A percentile compares a stretch with the other conserved stretches of the same genome.
These are phyloP conservation scores for Scleroderma bovista DNA, from an alignment of 768 basidiomycete genomes.

Conservation along the genomic window DNA sequence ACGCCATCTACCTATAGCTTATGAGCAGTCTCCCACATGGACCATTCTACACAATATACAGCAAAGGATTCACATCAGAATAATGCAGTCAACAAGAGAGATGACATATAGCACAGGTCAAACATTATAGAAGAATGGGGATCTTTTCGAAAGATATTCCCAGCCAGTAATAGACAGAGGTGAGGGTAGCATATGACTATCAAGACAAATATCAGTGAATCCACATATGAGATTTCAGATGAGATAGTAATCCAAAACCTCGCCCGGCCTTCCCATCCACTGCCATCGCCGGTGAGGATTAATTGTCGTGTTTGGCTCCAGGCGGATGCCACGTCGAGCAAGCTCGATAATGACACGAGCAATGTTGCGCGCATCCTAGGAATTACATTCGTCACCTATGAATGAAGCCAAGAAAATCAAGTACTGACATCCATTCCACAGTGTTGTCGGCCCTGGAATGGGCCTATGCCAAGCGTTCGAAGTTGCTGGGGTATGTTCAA, in stretches of 20 bases:
- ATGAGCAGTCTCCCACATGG: too few relatives aligned
- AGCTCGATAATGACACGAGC: conserved; percentile 76
- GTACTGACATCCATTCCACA: conserved; percentile 83
- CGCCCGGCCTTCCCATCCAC: conserved; percentile 82
- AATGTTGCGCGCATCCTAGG: conserved; percentile 86
- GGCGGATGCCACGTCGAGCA: conserved; percentile 56
- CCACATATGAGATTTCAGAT: conserved; percentile 11
- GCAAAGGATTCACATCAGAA: too few relatives aligned
- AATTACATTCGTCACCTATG: conserved; percentile 3
- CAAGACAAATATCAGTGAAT: too few relatives aligned
- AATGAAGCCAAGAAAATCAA: neutral
- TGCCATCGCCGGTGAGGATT: conserved; percentile 63
- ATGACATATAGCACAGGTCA: too few relatives aligned
- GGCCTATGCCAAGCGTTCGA: conserved; percentile 58
- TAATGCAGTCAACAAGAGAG: too few relatives aligned
- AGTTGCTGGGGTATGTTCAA: conserved; percentile 77
- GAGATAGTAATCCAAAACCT: conserved; percentile 48
- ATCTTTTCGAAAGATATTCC: too few relatives aligned
- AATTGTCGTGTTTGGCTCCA: conserved; percentile 72
- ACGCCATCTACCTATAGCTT: too few relatives aligned
- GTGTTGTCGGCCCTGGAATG: conserved; percentile 82
- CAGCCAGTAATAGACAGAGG: too few relatives aligned
- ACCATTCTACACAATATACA: too few relatives aligned
- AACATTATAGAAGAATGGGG: too few relatives aligned
- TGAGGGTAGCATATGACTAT: too few relatives aligned